phyloP scores from a whole-genome alignment of 306 rosid genomes.

The Lathyrus tuberosus region DNA sequence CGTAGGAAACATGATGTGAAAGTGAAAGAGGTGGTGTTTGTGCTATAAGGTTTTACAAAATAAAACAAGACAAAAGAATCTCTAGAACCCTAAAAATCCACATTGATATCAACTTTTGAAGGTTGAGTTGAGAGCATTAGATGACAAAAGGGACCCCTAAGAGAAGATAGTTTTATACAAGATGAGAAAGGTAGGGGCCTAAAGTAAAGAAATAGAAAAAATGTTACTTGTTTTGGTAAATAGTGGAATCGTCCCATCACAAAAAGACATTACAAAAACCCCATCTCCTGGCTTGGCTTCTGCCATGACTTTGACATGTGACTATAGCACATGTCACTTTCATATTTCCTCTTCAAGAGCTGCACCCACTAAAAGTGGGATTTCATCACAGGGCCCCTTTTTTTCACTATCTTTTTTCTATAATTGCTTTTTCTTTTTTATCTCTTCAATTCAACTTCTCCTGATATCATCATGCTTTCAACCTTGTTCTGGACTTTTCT shows the following conservation, averaged over 20 bases:
- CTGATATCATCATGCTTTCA: slow-evolving; percentile 24
- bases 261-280: slow-evolving; percentile 45
- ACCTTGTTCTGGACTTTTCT: neutral
- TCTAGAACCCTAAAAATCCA: slow-evolving; percentile 25
- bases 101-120: slow-evolving; percentile 31
- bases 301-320: slow-evolving; percentile 67
- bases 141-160: slow-evolving; percentile 42
- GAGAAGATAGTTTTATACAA: slow-evolving; percentile 59
- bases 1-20: slow-evolving; percentile 41
- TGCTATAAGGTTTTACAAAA: slow-evolving; percentile 28
- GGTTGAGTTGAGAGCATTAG: too few species aligned
- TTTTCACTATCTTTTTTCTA: slow-evolving; percentile 50
- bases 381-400: slow-evolving; percentile 62
- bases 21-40: slow-evolving; percentile 27
- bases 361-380: slow-evolving; percentile 84
- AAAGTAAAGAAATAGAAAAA: slow-evolving; percentile 44
- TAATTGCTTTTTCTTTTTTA: slow-evolving; percentile 26
- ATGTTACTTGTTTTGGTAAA: slow-evolving; percentile 55
- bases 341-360: slow-evolving; percentile 67
- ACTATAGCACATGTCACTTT: slow-evolving; percentile 59
- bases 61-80: slow-evolving; percentile 47
- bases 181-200: slow-evolving; percentile 62
- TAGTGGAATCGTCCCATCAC: slow-evolving; percentile 79
- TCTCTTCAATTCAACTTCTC: slow-evolving; percentile 40
- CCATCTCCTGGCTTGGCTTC: slow-evolving; percentile 50